Base-by-base conservation (phyloP, 1,284 basidiomycete species). In the Mycosarcoma maydis region DNA sequence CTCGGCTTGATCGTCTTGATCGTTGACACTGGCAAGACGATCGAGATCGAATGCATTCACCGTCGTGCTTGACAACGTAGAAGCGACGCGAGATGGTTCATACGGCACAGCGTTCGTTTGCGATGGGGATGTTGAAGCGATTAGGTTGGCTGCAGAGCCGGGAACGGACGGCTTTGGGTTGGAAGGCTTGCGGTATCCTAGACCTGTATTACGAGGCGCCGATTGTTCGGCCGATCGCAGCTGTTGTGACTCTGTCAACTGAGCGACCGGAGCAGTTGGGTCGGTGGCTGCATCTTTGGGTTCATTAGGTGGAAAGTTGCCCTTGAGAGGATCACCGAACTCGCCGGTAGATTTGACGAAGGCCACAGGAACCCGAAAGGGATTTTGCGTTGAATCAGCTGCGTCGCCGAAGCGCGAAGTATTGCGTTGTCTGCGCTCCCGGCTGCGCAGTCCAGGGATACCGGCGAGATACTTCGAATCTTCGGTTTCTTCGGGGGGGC, bases 331-430 rank as follows among this genome's bases (percentile, higher is more conserved):
- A 45, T 62, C 59, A 20, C 52, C 50, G 23, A 52, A 72, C 36
- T 62, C 60, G 42, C 73, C 73, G 1, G 64, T 57, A 1, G 71
- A 49, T 49, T 76, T 73, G 58, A 75, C 73, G 38, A 77, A 77
- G 11, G 66, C 44, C 19, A 75, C 56, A 11, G 75, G 73, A 17
- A 50, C 51, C n/a, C 69, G 33, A 34, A 76, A 65, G 9, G 57
- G 48, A 23, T 38, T 57, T 29, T 56, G 52, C 9, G 50, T 42
- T 19, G 42, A 9, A 19, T 60, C 53, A 0, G 71, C 71, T 8
- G 65, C 67, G 20, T 68, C 65, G 11, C 60, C 66, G 20, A 58
- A 59, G 36, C 59, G 71, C 16, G 55, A 29, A 17, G 11, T 23
- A 20, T 56, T 34, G 16, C 59, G 50, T 26, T 39, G 43, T 50